These are phyloP conservation scores for Pythium periplocum DNA, from an alignment of 352 stramenopile species.

Conservation along the genomic window DNA sequence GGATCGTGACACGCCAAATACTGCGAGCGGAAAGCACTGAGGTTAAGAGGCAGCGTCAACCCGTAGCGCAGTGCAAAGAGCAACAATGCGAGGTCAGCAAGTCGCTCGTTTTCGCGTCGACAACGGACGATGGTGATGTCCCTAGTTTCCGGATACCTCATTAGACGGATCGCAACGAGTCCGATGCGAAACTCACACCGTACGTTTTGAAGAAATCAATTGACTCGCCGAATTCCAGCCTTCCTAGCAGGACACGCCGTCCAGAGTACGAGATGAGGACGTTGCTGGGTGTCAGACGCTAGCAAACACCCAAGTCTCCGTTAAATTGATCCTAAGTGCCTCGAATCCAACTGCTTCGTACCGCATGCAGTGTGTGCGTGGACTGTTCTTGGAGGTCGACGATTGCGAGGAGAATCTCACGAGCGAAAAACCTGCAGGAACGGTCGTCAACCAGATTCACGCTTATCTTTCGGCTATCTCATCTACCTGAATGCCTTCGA, in stretches of 20 bases:
- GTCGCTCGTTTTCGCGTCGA: constrained; percentile 6
- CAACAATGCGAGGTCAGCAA: constrained; percentile 11
- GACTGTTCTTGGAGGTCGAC: constrained; percentile 26
- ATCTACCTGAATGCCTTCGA: constrained; percentile 1
- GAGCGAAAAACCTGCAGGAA: constrained; percentile 12
- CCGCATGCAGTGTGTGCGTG: constrained; percentile 14
- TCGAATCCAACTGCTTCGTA: background rate
- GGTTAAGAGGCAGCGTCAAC: constrained; percentile 10
- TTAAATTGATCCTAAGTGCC: too few species aligned
- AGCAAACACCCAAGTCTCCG: background rate
- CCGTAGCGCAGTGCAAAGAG: constrained; percentile 13
- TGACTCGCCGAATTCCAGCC: constrained; percentile 10
- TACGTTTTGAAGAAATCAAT: constrained; percentile 8
- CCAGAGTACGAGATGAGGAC: constrained; percentile 14
- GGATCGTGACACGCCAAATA: constrained; percentile 2
- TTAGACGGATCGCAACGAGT: too few species aligned
- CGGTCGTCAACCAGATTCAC: too few species aligned
- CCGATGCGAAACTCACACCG: background rate
- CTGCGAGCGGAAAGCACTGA: constrained; percentile 7
- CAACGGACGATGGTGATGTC: background rate
- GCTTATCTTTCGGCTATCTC: background rate
- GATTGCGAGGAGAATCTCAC: constrained; percentile 20
- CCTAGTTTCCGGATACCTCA: background rate
- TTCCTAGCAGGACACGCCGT: constrained; percentile 15
- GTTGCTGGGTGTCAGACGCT: constrained; percentile 15